A percentile compares a stretch with the other conserved stretches of the same genome.
Evolutionary conservation across 345 rosid species (phyloP).

Genomic region (Rubroshorea leprosula): DNA sequence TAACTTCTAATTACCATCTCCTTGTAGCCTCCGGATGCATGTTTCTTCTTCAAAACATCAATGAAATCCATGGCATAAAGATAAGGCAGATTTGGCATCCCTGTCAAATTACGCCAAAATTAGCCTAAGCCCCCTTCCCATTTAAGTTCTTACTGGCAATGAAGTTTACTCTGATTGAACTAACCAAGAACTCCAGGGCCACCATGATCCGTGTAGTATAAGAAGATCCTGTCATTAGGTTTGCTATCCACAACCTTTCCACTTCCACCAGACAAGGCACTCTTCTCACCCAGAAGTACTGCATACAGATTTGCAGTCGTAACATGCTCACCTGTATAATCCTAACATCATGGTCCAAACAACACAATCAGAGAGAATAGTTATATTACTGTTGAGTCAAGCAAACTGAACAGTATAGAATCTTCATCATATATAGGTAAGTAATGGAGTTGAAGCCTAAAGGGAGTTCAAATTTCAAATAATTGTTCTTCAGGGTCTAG

Average conservation of each 20-base stretch:
- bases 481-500: no score
- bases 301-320: slow-evolving; percentile 76
- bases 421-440: no score
- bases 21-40: slow-evolving; percentile 56
- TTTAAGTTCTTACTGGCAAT: no score
- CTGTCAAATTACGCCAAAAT: slow-evolving; percentile 24
- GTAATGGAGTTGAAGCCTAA: no score
- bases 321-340: slow-evolving; percentile 67
- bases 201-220: slow-evolving; percentile 83
- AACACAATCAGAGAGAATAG: no score
- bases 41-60: slow-evolving; percentile 77
- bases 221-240: slow-evolving; percentile 62
- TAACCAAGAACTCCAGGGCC: slow-evolving; percentile 92
- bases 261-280: slow-evolving; percentile 71
- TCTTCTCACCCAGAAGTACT: slow-evolving; percentile 75
- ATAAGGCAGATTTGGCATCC: slow-evolving; percentile 83
- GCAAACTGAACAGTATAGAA: no score
- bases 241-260: slow-evolving; percentile 79
- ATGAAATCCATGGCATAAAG: slow-evolving; percentile 79
- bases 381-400: no score
- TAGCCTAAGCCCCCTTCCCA: no score
- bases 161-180: neutral
- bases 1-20: slow-evolving; percentile 53
- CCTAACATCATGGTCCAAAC: slow-evolving; percentile 29
- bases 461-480: no score